Conservation (phyloP, 164 flowering plant species). For the Macadamia integrifolia region DNA sequence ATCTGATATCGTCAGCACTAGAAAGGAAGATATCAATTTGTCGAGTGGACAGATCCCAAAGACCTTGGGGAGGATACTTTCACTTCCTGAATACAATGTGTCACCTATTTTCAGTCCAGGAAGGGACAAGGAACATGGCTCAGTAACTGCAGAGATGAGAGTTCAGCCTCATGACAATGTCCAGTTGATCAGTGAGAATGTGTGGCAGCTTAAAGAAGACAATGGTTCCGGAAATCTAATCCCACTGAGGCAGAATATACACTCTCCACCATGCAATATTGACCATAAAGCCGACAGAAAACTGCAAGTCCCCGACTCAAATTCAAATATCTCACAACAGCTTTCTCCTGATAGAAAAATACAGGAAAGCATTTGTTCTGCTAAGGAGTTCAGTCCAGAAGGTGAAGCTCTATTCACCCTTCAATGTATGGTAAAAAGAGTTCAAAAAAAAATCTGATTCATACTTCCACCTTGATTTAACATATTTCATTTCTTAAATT, state of each 20-base stretch:
- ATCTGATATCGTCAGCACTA: constrained; percentile 57
- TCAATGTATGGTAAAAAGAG: background rate
- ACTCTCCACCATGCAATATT: constrained; percentile 15
- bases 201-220: constrained; percentile 18
- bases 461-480: background rate
- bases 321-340: constrained; percentile 15
- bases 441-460: background rate
- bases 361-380: constrained; percentile 14
- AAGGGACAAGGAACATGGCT: constrained; percentile 29
- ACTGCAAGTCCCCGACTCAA: constrained; percentile 14
- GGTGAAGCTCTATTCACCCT: constrained; percentile 30
- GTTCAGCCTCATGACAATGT: constrained; percentile 25
- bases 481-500: background rate
- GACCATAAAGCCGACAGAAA: constrained; percentile 16
- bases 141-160: constrained; percentile 31
- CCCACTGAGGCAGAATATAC: constrained; percentile 18
- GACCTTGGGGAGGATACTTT: constrained; percentile 64
- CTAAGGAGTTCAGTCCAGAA: constrained; percentile 21
- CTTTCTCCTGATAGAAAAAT: constrained; percentile 14
- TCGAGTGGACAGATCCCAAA: constrained; percentile 27
- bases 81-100: constrained; percentile 51
- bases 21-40: constrained; percentile 31
- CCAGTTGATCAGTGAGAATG: constrained; percentile 18
- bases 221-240: constrained; percentile 13
- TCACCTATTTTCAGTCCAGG: constrained; percentile 66